Evolutionary conservation across 805 yeast genomes (phyloP), one percentile per base, ranked within the genome.

Genomic region (Candida parachauliodes): DNA sequence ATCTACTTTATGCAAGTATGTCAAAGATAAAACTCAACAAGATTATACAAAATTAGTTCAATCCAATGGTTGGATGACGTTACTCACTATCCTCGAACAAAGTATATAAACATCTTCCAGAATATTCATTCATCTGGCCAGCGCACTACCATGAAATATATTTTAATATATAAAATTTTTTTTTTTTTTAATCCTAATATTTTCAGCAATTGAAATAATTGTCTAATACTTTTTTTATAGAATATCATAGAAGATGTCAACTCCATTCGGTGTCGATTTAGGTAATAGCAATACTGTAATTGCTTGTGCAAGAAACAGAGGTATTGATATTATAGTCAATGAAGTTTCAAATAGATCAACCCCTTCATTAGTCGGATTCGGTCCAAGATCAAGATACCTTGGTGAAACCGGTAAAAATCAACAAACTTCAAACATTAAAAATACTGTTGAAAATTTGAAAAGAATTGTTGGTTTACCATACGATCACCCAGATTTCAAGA

Each of bases 301-400:
- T 61, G 98, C 95, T 29, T 68, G 95, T 61, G 98, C 98, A 47
- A 84, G 91, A 65, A 93, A 91, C 80, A 83, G 98, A 74, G 98
- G 98, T 60, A 93, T 93, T 60, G 99, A 93, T 67, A 83, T 93
- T 56, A 87, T 93, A 56, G 98, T 93, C 70, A 93, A 93, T 64
- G 99, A 93, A 70, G 98, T 93, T 34, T 89, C 98, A 41, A 93
- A 93, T 83, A 84, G 99, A 69, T 67, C 94, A 50, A 93, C 99
- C 23, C 98, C 99, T 49, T 60, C 79, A 5, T 64, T 87, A 49
- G 93, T 93, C 51, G 98, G 96, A 23, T 93, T 93, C 54, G 97
- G 97, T 51, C 61, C 59, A 49, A 87, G 85, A 70, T 82, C 78
- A 77, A 82, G 99, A 72, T 81, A 78, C 59, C 79, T 93, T 51